A percentile compares a stretch with the other conserved stretches of the same genome.
Evolutionary conservation across 352 stramenopile species (phyloP).

Genomic region (Phytophthora fragariaefolia): DNA sequence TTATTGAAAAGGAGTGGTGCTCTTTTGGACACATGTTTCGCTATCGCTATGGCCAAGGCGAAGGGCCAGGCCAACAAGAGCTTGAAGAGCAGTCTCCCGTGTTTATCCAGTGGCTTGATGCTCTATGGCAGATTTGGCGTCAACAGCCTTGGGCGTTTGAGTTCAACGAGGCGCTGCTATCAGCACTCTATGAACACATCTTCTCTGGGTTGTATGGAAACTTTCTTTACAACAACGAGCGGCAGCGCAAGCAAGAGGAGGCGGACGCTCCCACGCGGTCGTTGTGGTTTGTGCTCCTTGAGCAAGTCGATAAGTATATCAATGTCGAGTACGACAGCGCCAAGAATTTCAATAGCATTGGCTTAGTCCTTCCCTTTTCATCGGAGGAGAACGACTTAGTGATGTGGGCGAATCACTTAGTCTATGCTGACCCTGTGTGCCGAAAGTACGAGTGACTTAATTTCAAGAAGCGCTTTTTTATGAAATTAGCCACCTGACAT

Average conservation of each 20-base stretch:
- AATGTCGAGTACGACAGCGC: slow-evolving; percentile 84
- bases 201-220: slow-evolving; percentile 98
- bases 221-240: slow-evolving; percentile 97
- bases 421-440: slow-evolving; percentile 85
- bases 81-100: slow-evolving; percentile 98
- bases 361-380: slow-evolving; percentile 79
- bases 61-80: slow-evolving; percentile 92
- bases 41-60: slow-evolving; percentile 95
- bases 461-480: no score
- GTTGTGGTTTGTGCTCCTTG: slow-evolving; percentile 74
- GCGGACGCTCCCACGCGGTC: slow-evolving; percentile 64
- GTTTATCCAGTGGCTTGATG: slow-evolving; percentile 99
- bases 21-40: slow-evolving; percentile 99
- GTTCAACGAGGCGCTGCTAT: slow-evolving; percentile 95
- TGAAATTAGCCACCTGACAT: background rate
- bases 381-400: slow-evolving; percentile 85
- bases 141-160: slow-evolving; percentile 98
- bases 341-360: slow-evolving; percentile 90
- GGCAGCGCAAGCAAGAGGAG: slow-evolving; percentile 75
- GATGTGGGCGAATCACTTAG: slow-evolving; percentile 84
- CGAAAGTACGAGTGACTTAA: slow-evolving; percentile 85
- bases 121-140: slow-evolving; percentile 97
- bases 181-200: slow-evolving; percentile 95
- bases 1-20: slow-evolving; percentile 99
- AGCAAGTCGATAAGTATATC: slow-evolving; percentile 69